Base-by-base conservation (phyloP, 148 eudicot genomes). In the Rhododendron griersonianum region DNA sequence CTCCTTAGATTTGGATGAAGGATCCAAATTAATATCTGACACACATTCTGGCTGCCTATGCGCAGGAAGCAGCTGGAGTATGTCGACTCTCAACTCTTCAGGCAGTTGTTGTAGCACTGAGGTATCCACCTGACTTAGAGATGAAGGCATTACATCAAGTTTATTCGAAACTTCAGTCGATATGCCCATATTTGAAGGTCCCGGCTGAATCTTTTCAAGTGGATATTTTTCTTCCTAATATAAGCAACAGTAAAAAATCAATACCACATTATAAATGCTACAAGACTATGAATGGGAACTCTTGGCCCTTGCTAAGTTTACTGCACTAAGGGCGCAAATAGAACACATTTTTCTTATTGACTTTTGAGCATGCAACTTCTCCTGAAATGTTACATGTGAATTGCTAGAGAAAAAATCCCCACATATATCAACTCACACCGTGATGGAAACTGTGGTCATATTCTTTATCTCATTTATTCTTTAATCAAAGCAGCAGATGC, bases 81-180 rank as follows among this genome's bases (percentile, higher is more conserved):
- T 89, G 87, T 94, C 98, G 69, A 85, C 90, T 88, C 92, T 95
- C 88, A 96, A 80, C 85, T 96, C 98, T 87, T 95, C 92, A 59
- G 99, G 98, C 86, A 96, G 90, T 86, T 95, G 90, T 78, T 92
- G 93, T 84, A 96, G 88, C 84, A 95, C 92, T 71, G 95, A 91
- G 73, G 81, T 53, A 92, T 96, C 99, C 85, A 95, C 90, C 91
- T 96, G 98, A 89, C 98, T 96, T 80, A 93, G 88, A 89, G 99
- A 96, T 75, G 91, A 90, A 81, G 99, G 98, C 98, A 96, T 95
- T 23, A 95, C 15, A 75, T 87, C 89, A 61, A 65, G 81, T 61
- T 78, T 65, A 51, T 47, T 83, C 59, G 92, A 84, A 79, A 84
- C 85, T 47, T 89, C 51, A 82, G 81, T 74, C 78, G 88, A 57